Conservation (phyloP, 2,329 filamentous ascomycete species). For the Monilinia fructigena region DNA sequence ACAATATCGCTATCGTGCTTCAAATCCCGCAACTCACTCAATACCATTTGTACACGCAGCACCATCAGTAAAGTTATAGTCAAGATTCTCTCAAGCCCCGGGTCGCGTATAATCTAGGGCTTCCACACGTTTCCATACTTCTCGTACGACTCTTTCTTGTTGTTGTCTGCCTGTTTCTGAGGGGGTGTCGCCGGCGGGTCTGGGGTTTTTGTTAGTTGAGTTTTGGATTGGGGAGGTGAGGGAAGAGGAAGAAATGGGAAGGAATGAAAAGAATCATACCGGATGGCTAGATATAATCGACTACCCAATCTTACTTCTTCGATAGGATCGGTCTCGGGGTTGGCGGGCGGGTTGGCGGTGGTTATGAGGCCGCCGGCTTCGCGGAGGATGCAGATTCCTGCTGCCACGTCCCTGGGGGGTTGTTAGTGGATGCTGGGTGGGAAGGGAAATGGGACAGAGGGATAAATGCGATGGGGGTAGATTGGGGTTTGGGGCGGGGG, state of each 20-base stretch:
- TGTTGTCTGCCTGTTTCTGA: conserved; percentile 63
- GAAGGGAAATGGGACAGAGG: background rate
- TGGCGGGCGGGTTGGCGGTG: conserved; percentile 66
- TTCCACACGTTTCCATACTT: conserved; percentile 69
- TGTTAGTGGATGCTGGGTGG: background rate
- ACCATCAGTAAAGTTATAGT: background rate
- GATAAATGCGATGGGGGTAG: too few relatives aligned
- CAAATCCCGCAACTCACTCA: too few relatives aligned
- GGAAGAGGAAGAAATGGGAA: too few relatives aligned
- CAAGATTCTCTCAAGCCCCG: conserved; percentile 44
- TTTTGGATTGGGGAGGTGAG: too few relatives aligned
- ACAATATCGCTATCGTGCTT: too few relatives aligned
- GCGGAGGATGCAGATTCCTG: conserved; percentile 68
- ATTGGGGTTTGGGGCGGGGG: too few relatives aligned
- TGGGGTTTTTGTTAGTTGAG: background rate
- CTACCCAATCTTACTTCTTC: conserved; percentile 62
- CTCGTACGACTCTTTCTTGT: conserved; percentile 68
- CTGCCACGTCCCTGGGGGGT: conserved; percentile 64
- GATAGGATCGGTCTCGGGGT: conserved; percentile 55
- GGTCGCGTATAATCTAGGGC: conserved; percentile 66
- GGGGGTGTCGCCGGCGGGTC: conserved; percentile 59
- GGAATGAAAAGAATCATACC: conserved; percentile 36
- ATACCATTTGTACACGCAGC: background rate
- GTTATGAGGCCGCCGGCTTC: conserved; percentile 75
- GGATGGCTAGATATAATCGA: conserved; percentile 69